These are phyloP conservation scores for Aristolochia californica DNA, from an alignment of 164 flowering plant species.

Conservation along the genomic window DNA sequence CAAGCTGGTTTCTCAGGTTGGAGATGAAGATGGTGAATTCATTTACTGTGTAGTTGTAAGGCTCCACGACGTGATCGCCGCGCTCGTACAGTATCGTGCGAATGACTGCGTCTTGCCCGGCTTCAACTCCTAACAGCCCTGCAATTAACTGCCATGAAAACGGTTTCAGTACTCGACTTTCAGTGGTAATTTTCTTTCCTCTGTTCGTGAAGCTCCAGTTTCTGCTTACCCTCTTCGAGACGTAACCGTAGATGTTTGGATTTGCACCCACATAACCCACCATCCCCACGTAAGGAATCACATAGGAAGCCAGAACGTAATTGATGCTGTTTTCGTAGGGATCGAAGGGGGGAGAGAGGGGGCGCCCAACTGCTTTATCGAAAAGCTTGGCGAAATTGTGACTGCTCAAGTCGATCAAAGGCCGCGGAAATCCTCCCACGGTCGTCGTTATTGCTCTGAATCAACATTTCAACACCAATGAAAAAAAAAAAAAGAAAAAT, in stretches of 20 bases:
- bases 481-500: not conserved
- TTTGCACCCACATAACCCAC: slow-evolving; percentile 56
- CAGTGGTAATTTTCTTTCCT: not conserved
- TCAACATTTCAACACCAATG: not conserved
- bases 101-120: slow-evolving; percentile 63
- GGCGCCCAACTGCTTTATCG: slow-evolving; percentile 29
- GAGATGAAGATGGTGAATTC: slow-evolving; percentile 42
- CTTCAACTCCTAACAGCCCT: slow-evolving; percentile 51
- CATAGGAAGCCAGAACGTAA: slow-evolving; percentile 39
- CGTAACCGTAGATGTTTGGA: slow-evolving; percentile 24
- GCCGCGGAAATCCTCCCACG: slow-evolving; percentile 49
- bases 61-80: slow-evolving; percentile 21
- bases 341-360: slow-evolving; percentile 45
- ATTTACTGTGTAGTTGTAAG: slow-evolving; percentile 38
- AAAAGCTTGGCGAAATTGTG: slow-evolving; percentile 23
- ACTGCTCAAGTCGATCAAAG: slow-evolving; percentile 35
- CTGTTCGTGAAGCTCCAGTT: not conserved
- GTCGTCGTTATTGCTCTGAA: slow-evolving; percentile 30
- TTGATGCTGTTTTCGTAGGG: slow-evolving; percentile 42
- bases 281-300: slow-evolving; percentile 65
- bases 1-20: slow-evolving; percentile 32
- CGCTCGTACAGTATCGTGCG: slow-evolving; percentile 36
- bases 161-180: not conserved
- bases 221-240: slow-evolving; percentile 3
- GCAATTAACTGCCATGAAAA: slow-evolving; percentile 40